Base-by-base conservation (phyloP, 495 filamentous ascomycete genomes). In the Beverwykella pulmonaria region DNA sequence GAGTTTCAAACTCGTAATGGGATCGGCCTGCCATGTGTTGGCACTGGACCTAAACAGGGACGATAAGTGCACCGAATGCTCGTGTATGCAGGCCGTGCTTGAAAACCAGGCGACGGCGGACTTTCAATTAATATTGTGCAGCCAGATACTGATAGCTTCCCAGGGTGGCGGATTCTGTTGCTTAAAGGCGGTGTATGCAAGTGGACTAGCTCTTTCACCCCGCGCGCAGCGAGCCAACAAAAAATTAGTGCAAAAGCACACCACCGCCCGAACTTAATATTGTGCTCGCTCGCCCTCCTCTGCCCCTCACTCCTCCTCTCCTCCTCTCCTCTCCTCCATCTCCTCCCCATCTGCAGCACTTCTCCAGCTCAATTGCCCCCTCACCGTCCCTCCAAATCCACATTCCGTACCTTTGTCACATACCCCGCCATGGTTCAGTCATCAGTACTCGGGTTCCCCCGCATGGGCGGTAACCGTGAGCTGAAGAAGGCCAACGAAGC, bases 401-500 rank as follows among this genome's bases (percentile, higher is more conserved):
- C 44, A 19, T 22, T 32, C n/a, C 27, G 53, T 32, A n/a, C 64
- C 29, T 41, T 49, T 29, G 17, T 30, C 49, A 46, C 56, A 60
- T 47, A 54, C 25, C 22, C 64, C 64, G 65, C 20, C 48, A 72
- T 72, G 70, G 70, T 72, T 17, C 66, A 69, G 57, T 72, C 70
- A 62, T 72, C 70, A 12, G 70, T 72, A 44, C 66, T 72, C 58
- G 70, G 70, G 8, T 92, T 93, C 83, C 90, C 89, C 80, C 94
- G 94, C 78, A 97, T 97, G 91, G 94, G 94, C 81, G 90, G 84
- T 74, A 92, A 96, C 80, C 89, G 94, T 85, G 95, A 98, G 84
- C 89, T 98, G 76, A 98, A 98, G 90, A 98, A 98, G 87, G 94
- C 94, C 74, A 97, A 91, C 62, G 94, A 98, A 81, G 89, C 93